phyloP scores from a whole-genome alignment of 345 rosid genomes.

The Citrus hindsii region DNA sequence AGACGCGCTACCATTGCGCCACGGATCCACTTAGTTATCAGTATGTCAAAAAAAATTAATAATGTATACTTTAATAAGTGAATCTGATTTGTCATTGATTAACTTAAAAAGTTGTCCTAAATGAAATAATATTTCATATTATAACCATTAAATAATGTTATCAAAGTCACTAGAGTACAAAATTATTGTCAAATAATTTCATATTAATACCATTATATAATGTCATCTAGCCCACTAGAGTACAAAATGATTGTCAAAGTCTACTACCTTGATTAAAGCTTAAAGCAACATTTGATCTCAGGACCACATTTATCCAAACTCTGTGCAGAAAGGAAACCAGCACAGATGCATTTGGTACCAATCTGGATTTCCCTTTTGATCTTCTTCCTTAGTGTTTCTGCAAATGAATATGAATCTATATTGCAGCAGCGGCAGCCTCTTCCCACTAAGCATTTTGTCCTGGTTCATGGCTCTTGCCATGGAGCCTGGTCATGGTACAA shows the following conservation, averaged over 20 bases:
- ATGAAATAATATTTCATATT: no score
- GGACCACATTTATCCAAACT: background rate
- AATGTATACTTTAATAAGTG: no score
- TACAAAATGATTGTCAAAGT: background rate
- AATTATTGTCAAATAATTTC: no score
- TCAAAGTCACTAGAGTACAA: no score
- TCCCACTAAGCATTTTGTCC: constrained; percentile 29
- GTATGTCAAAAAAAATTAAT: accelerated
- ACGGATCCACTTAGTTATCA: constrained; percentile 44
- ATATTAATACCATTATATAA: no score
- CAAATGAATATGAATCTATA: background rate
- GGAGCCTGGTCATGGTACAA: constrained; percentile 51
- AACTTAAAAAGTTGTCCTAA: no score
- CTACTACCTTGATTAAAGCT: background rate
- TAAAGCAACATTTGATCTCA: background rate
- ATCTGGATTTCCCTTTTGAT: background rate
- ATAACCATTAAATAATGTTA: no score
- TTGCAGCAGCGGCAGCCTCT: background rate
- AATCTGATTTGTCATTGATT: no score
- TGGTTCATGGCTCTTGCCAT: constrained; percentile 38
- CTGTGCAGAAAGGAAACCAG: background rate
- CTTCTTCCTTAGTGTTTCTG: constrained; percentile 9
- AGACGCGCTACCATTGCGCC: constrained; percentile 99
- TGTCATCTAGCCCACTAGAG: background rate
- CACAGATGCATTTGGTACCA: background rate